These are phyloP conservation scores for Blastocystis sp. DNA, from an alignment of 352 stramenopile species.

Conservation along the genomic window DNA sequence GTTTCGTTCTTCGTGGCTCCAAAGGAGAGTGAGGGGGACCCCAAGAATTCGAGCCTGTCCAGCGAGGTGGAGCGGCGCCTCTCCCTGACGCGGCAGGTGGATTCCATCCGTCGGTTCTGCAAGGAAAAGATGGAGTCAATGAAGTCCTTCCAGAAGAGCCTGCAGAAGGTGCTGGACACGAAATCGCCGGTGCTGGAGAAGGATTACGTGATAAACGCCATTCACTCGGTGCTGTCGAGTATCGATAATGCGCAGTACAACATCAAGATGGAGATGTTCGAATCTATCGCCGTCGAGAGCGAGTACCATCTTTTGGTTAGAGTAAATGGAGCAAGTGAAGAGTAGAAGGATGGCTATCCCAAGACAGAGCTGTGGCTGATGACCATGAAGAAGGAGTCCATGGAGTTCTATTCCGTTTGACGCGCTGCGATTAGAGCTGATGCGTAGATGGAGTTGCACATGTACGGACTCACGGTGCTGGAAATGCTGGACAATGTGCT, in stretches of 20 bases:
- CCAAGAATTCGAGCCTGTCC: background rate
- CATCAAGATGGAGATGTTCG: background rate
- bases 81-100: background rate
- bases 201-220: background rate
- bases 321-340: too few relatives aligned
- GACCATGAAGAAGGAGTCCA: background rate
- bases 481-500: background rate
- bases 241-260: conserved; percentile 58
- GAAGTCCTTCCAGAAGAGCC: conserved; percentile 1
- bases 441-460: background rate
- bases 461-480: background rate
- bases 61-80: background rate
- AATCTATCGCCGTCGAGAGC: too few relatives aligned
- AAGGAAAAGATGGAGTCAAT: background rate
- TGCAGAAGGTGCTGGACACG: conserved; percentile 38
- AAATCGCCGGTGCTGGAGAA: background rate
- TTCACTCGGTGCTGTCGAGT: background rate
- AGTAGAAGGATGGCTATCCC: conserved; percentile 1
- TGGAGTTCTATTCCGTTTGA: background rate
- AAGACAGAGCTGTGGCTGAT: conserved; percentile 7
- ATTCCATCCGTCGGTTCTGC: conserved; percentile 5
- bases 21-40: background rate
- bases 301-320: too few relatives aligned
- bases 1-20: conserved; percentile 14
- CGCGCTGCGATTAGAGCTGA: too few relatives aligned